Evolutionary conservation across 805 yeast genomes (phyloP).

Genomic region (Ogataea minuta): DNA sequence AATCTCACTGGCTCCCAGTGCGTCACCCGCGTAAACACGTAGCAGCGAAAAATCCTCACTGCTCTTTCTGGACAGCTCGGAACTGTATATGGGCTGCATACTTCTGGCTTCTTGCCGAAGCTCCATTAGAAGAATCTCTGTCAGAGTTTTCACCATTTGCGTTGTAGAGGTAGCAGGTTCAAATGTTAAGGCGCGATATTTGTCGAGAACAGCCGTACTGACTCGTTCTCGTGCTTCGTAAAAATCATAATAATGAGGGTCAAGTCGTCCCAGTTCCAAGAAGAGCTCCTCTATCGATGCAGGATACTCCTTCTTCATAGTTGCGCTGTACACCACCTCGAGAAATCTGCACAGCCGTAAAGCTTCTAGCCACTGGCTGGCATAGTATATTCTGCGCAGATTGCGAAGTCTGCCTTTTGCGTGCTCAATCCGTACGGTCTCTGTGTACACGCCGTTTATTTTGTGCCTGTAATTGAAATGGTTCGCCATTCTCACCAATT

Average conservation of each 20-base stretch:
- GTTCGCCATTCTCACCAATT: slow-evolving; percentile 17
- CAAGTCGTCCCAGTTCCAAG: slow-evolving; percentile 18
- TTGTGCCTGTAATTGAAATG: slow-evolving; percentile 15
- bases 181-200: slow-evolving; percentile 8
- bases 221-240: slow-evolving; percentile 10
- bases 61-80: no score
- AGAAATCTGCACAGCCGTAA: slow-evolving; percentile 12
- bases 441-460: not conserved
- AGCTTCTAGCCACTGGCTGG: slow-evolving; percentile 22
- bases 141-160: slow-evolving; percentile 3
- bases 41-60: no score
- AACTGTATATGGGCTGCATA: no score
- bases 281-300: slow-evolving; percentile 17
- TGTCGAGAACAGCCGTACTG: slow-evolving; percentile 1
- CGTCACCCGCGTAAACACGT: no score
- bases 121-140: no score
- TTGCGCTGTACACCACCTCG: not conserved
- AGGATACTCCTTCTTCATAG: slow-evolving; percentile 5
- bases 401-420: slow-evolving; percentile 6
- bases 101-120: no score
- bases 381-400: slow-evolving; percentile 16
- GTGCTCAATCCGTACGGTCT: no score
- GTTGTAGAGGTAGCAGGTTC: slow-evolving; percentile 2
- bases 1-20: no score
- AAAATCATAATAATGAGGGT: slow-evolving; percentile 27